These are phyloP conservation scores for Pisolithus orientalis DNA, from an alignment of 768 basidiomycete species.

Conservation along the genomic window DNA sequence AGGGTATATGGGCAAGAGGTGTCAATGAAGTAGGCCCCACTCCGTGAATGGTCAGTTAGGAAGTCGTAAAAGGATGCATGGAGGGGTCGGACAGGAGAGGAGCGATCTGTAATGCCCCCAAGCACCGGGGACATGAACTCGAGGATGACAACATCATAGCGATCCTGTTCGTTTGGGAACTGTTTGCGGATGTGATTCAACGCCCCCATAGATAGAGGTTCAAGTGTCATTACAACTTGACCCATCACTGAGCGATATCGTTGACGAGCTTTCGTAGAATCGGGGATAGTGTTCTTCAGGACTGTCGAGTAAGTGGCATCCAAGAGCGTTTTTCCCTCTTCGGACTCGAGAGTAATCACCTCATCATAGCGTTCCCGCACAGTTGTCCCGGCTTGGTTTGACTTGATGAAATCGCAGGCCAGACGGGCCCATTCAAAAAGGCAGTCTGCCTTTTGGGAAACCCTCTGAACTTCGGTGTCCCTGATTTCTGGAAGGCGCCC, in stretches of 20 bases:
- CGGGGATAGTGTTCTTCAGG: background rate
- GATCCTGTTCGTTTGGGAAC: too few species aligned
- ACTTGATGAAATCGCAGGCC: constrained; percentile 10
- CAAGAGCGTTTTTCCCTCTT: background rate
- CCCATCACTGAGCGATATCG: background rate
- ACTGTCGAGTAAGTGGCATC: background rate
- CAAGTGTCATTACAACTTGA: too few species aligned
- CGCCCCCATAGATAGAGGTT: too few species aligned
- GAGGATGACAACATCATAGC: too few species aligned
- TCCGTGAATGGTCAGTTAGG: too few species aligned
- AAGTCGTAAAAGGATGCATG: too few species aligned
- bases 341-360: background rate
- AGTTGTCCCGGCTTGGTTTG: background rate
- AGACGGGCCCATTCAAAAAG: constrained; percentile 18
- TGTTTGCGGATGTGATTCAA: too few species aligned
- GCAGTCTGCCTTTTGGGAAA: constrained; percentile 10
- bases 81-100: too few species aligned
- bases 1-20: too few species aligned
- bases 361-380: background rate
- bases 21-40: too few species aligned
- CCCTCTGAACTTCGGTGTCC: background rate
- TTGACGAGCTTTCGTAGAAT: background rate
- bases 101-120: too few species aligned
- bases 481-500: background rate
- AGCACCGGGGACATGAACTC: too few species aligned